Evolutionary conservation across 495 filamentous ascomycete species (phyloP), one percentile per base, ranked within the genome.

Genomic region (Penicillium parvum): DNA sequence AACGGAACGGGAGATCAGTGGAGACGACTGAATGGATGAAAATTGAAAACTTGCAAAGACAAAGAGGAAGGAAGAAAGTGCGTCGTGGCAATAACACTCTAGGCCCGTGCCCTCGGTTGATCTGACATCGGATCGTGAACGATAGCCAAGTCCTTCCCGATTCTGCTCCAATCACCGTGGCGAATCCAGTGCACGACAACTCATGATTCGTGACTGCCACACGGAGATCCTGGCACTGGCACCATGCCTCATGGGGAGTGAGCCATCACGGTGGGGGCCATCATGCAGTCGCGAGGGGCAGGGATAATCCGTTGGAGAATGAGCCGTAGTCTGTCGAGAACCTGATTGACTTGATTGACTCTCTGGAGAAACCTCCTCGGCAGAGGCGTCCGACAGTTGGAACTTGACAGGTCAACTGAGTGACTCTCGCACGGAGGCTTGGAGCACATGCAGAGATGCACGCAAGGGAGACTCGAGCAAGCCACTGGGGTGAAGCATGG

Each of bases 1-100:
- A 47, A 17, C 52, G 45, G 65, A 40, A 57, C 47, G 61, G 63
- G 44, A 65, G 65, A 69, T 67, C 65, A 69, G 63, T 69, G 65
- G 63, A 46, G 45, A 34, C 2, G 29, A 36, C 43, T 37, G 45
- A 34, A 42, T 3, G 47, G 39, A 35, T 25, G 20, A 43, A 42
- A 37, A 44, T 40, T 20, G 20, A 49, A 28, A 44, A n/a, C 27
- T 17, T 22, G 23, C 40, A 41, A 29, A 36, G 33, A 27, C 12
- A 21, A 2, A 12, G 14, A 15, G 14, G 15, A 32, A 17, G 2
- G 7, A n/a, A 32, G n/a, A 32, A 7, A 14, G 14, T 3, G 5
- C 9, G 1, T 28, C 49, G 57, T 60, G 57, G 57, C 50, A 58
- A 60, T 60, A 57, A 14, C n/a, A n/a, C n/a, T 14, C n/a, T 14